These are phyloP conservation scores for Vaccinium myrtillus DNA, from an alignment of 148 eudicot species.

Conservation along the genomic window DNA sequence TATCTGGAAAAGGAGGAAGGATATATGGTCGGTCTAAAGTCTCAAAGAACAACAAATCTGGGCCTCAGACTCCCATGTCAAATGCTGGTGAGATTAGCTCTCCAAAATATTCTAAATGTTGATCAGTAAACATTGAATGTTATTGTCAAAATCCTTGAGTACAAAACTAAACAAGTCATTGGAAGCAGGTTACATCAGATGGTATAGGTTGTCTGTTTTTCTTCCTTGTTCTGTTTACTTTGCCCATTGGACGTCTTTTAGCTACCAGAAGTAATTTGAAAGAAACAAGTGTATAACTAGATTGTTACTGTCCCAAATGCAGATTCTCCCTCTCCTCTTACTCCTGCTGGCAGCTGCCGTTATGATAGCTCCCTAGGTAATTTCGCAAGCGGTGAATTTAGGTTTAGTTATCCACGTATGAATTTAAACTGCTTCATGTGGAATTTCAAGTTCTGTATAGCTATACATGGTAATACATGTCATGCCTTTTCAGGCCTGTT, in stretches of 20 bases:
- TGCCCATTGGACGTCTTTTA: neutral
- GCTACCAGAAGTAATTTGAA: neutral
- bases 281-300: neutral
- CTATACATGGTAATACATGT: neutral
- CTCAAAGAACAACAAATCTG: slow-evolving; percentile 52
- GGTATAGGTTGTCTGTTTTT: too few species aligned
- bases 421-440: neutral
- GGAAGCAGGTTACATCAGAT: neutral
- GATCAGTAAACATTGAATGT: neutral
- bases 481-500: slow-evolving; percentile 61
- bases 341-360: slow-evolving; percentile 87
- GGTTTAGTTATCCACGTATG: neutral
- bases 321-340: slow-evolving; percentile 78
- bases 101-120: neutral
- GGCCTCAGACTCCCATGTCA: slow-evolving; percentile 68
- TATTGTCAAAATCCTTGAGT: slow-evolving; percentile 3
- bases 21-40: slow-evolving; percentile 48
- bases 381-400: slow-evolving; percentile 6
- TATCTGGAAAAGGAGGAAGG: slow-evolving; percentile 70
- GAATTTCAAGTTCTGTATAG: neutral
- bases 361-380: slow-evolving; percentile 95
- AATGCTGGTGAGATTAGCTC: slow-evolving; percentile 54
- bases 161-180: slow-evolving; percentile 5
- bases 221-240: neutral
- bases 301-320: slow-evolving; percentile 27